A percentile compares a stretch with the other conserved stretches of the same genome.
phyloP scores from a whole-genome alignment of 2,329 filamentous ascomycete genomes.

The Mariannaea sp. region DNA sequence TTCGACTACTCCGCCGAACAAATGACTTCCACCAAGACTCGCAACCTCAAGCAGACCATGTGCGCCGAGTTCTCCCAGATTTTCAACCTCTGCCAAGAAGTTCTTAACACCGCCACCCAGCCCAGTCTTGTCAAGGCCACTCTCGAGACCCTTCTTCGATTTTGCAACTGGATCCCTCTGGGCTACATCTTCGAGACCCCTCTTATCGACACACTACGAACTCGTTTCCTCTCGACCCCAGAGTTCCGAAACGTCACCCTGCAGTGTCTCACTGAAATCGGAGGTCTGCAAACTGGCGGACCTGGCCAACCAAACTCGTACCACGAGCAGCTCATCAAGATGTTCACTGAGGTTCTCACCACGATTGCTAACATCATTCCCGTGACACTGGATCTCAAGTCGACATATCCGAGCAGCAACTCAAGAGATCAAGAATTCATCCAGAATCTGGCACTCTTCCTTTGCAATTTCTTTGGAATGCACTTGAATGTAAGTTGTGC shows the following conservation, averaged over 20 bases:
- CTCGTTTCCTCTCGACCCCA: conserved; percentile 87
- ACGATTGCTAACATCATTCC: conserved; percentile 94
- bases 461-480: conserved; percentile 95
- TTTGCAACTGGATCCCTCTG: conserved; percentile 98
- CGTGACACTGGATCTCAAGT: conserved; percentile 84
- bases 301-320: conserved; percentile 73
- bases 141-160: conserved; percentile 90
- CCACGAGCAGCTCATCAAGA: conserved; percentile 93
- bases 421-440: conserved; percentile 96
- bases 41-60: conserved; percentile 98
- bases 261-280: conserved; percentile 97
- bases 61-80: conserved; percentile 98
- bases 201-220: conserved; percentile 91
- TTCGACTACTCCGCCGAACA: conserved; percentile 99
- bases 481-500: conserved; percentile 72
- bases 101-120: conserved; percentile 87
- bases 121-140: conserved; percentile 93
- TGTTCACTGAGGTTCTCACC: conserved; percentile 97
- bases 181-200: conserved; percentile 99
- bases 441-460: conserved; percentile 92
- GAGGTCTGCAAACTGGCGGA: conserved; percentile 82
- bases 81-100: conserved; percentile 96
- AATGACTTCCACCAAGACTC: conserved; percentile 98
- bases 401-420: conserved; percentile 89
- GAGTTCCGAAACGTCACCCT: conserved; percentile 97